A percentile compares a stretch with the other conserved stretches of the same genome.
Evolutionary conservation across 305 asterid genomes (phyloP).

Genomic region (Striga hermonthica): DNA sequence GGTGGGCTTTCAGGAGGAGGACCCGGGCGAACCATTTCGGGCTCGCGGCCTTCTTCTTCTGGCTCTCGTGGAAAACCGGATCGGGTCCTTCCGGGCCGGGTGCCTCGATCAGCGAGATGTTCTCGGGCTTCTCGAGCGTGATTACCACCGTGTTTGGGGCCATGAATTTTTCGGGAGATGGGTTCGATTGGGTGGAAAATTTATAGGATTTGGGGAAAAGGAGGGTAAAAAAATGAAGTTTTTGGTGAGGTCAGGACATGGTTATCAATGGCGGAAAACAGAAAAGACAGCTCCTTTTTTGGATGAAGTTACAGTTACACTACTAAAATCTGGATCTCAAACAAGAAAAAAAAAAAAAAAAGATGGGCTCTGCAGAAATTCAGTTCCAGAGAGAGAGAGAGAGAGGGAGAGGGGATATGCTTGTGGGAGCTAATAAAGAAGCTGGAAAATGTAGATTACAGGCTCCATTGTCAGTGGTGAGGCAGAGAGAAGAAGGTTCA

Average conservation of each 20-base stretch:
- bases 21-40: constrained; percentile 72
- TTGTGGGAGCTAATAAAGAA: constrained; percentile 36
- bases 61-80: constrained; percentile 54
- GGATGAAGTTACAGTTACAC: constrained; percentile 22
- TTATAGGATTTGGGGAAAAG: too few species aligned
- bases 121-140: constrained; percentile 62
- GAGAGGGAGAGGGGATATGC: constrained; percentile 31
- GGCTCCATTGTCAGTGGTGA: constrained; percentile 39
- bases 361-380: constrained; percentile 27
- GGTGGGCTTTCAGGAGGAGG: constrained; percentile 63
- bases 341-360: constrained; percentile 32
- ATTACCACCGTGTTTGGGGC: constrained; percentile 74
- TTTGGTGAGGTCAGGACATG: too few species aligned
- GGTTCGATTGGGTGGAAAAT: background rate
- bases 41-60: constrained; percentile 47
- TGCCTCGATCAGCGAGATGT: constrained; percentile 53
- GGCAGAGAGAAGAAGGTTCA: constrained; percentile 49
- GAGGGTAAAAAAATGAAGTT: too few species aligned
- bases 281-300: too few species aligned
- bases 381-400: constrained; percentile 40
- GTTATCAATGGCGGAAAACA: too few species aligned
- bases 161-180: constrained; percentile 35
- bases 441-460: constrained; percentile 29
- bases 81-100: constrained; percentile 35
- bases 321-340: constrained; percentile 42